Base-by-base conservation (phyloP, 768 basidiomycete genomes). In the Rhizopogon vulgaris region DNA sequence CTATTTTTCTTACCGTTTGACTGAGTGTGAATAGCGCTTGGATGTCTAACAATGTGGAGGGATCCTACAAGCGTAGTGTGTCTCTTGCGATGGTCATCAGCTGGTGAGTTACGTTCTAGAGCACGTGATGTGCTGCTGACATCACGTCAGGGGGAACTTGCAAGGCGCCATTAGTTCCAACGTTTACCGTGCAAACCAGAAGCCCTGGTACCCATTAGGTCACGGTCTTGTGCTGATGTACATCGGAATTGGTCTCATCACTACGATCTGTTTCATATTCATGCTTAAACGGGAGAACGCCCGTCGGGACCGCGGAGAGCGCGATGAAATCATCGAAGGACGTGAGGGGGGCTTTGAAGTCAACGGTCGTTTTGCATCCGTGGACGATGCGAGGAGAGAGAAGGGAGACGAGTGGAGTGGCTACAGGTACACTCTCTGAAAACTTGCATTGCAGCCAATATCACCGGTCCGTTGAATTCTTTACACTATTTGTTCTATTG, bases 151-250 rank as follows among this genome's bases (percentile, higher is more conserved):
- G 56, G 85, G 85, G 7, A 87, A 87, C 62, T 69, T 87, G 47
- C 85, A 87, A 60, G 86, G 85, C 17, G 85, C 83, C n/a, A 80
- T 90, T 38, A 82, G 80, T 61, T 86, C 84, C 15, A 87, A 88
- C 58, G 78, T 90, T 75, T 89, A 90, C 61, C 85, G 85, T 30
- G 77, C 77, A 3, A 65, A 63, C 42, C 83, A 88, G 62, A 71
- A 71, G 54, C 87, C 87, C 9, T 84, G 84, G 80, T 90, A 85
- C 63, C 76, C 72, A 2, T 69, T 85, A 46, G 65, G 73, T 1
- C 73, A 85, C 51, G 83, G 81, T 6, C 70, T 89, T 36, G 86
- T 87, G 47, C 70, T 89, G 48, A 75, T 82, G 77, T 90, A 87
- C 69, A 86, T 90, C 58, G 77, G 66, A 37, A 67, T 87, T 46